Evolutionary conservation across 2,329 filamentous ascomycete genomes (phyloP), one percentile per base, ranked within the genome.

Genomic region (Dendrostoma leiphaemia): DNA sequence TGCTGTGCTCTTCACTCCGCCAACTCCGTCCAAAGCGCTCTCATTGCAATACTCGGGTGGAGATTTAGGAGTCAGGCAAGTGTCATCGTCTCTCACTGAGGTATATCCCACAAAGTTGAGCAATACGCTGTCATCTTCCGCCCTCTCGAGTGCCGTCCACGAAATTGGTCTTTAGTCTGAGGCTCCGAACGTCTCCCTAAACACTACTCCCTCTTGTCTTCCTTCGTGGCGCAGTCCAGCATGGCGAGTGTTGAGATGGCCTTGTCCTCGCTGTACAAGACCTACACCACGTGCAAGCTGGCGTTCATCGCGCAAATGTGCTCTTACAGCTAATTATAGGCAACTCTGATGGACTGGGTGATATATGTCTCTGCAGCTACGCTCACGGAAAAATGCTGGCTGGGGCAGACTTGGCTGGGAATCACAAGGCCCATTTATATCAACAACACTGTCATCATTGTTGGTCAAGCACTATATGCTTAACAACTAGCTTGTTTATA

Each of bases 11-110:
- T 2, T 3, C 6, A 21, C 15, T 32, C 24, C 12, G 21, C 6
- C 6, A 17, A 24, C 2, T 40, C n/a, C 23, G 5, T 5, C 31
- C n/a, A n/a, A 28, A 15, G n/a, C 15, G 9, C 21, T 7, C 24
- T 15, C 6, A 13, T n/a, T 41, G 47, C 40, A 28, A 26, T 49
- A 35, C 47, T 35, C 21, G 35, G 38, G 32, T 37, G 12, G 24
- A 23, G 15, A 37, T 40, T 1, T 21, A 13, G 6, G 17, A 7
- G 23, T 26, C 29, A 37, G 54, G 54, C 59, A 60, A 57, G 59
- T 60, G 54, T 48, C 28, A 59, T 58, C 54, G 55, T 51, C 51
- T 41, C 21, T 46, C 24, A 50, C 21, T 54, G 49, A 57, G 59
- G 60, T 59, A 51, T 59, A 59, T 37, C 31, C 23, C 28, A 34